Base-by-base conservation (phyloP, 1,139 yeast genomes). In the Entelexis sorbosivorans region DNA sequence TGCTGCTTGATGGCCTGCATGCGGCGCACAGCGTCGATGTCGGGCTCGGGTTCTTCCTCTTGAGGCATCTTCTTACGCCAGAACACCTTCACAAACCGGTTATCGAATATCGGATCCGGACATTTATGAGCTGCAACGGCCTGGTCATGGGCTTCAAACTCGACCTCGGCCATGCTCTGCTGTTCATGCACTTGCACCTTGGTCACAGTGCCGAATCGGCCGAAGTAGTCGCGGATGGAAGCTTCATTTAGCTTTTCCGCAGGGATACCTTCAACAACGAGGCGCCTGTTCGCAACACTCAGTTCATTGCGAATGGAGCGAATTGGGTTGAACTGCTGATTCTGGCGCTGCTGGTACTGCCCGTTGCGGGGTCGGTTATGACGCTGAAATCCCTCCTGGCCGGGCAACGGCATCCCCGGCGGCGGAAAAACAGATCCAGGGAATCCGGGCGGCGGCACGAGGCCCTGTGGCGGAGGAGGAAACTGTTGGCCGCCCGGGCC, bases 61-160 rank as follows among this genome's bases (percentile, higher is more conserved):
- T 57, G 33, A 26, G 47, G 52, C 32, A 19, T 9, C 29, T 54
- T 48, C 45, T 58, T 60, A 42, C 71, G 66, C 73, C 74, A 74
- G 61, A 62, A 73, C 31, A 74, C 68, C 59, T 73, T 73, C 55
- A 74, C 70, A 56, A 74, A 73, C 48, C 78, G 67, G 61, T 74
- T 74, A 52, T 67, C 71, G 56, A 74, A 74, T n/a, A 74, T 69
- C 5, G 77, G 73, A 3, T 62, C 68, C 0, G 77, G 74, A 16
- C 69, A 66, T 5, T 62, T 53, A 69, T 74, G 74, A 1, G 78
- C 78, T 10, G 61, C 63, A 13, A 61, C 63, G 2, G 78, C 78
- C 55, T 63, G 60, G 36, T 64, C 66, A 46, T 69, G 71, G n/a
- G 63, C 59, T 10, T 57, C 63, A 53, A 64, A 74, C 52, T 69